Base-by-base conservation (phyloP, 1,139 yeast genomes). In the Arxiozyma heterogenica region DNA sequence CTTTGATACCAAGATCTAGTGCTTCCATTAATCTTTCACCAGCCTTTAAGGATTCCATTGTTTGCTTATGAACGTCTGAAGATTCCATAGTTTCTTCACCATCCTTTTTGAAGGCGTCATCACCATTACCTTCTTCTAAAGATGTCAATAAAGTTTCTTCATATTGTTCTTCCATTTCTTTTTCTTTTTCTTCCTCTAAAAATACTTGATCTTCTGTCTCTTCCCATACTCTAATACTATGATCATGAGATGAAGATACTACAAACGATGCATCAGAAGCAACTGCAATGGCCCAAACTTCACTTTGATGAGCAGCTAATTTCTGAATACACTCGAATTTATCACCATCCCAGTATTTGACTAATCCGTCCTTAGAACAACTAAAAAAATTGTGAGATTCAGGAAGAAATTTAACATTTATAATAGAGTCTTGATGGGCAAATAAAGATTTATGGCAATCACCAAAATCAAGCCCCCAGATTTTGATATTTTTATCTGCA, bases 401-500 rank as follows among this genome's bases (percentile, higher is more conserved):
- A 1, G 95, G 94, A 57, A 90, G 79, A 65, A 93, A 93, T 57
- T 75, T 80, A 41, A 91, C 96, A 61, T 80, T 79, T 95, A 93
- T 88, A 57, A 93, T 86, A 5, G 96, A 84, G 69, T 93, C 99
- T 66, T 90, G 96, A 67, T 93, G 99, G 1, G 95, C 99, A 70
- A 94, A 93, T 41, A 93, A 82, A 3, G 98, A 91, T 69, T 85
- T 86, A 71, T 93, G 98, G 75, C 98, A 93, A 71, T 93, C 99
- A 71, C 99, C 99, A 69, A 93, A 93, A 70, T 93, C 98, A 57
- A 94, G 75, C 51, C 99, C 99, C 99, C 99, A 93, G 55, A 93
- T 86, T 70, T 94, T 90, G 66, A 93, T 88, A 71, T 93, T 93
- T 71, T 93, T 93, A 72, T 93, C 99, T 0, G 98, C 98, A 0